Percentiles rank a stretch among this genome's conserved stretches.
Conservation (phyloP, 1,139 yeast genomes). For the Geotrichum klebahnii region DNA sequence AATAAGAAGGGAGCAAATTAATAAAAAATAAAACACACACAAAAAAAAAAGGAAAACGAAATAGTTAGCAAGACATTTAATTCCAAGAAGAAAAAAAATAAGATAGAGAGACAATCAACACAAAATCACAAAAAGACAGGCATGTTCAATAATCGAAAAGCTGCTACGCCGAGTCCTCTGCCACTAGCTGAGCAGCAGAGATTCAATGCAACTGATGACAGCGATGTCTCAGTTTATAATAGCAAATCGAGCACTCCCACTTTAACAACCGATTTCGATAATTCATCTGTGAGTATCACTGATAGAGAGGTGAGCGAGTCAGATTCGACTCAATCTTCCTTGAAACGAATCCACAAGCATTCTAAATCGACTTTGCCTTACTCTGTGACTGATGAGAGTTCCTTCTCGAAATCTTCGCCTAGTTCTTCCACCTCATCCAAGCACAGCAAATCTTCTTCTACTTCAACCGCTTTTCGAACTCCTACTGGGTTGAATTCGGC, state of each 20-base stretch:
- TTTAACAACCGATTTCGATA: background rate
- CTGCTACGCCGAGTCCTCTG: background rate
- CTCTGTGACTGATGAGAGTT: background rate
- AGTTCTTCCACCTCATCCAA: too few species aligned
- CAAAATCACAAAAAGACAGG: too few species aligned
- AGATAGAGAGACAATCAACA: too few species aligned
- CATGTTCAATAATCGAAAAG: background rate
- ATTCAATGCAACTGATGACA: background rate
- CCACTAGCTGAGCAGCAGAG: background rate
- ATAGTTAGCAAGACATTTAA: too few species aligned
- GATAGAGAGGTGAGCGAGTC: background rate
- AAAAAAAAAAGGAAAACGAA: too few species aligned
- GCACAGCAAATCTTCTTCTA: background rate
- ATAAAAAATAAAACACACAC: too few species aligned
- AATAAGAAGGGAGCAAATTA: too few species aligned
- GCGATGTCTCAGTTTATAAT: background rate
- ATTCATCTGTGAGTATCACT: background rate
- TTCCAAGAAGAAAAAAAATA: too few species aligned
- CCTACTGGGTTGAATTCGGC: background rate
- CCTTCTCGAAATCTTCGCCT: too few species aligned
- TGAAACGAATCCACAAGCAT: conserved; percentile 4
- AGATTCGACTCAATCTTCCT: background rate
- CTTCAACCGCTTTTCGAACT: background rate
- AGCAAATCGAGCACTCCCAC: too few species aligned
- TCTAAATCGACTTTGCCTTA: conserved; percentile 2